Conservation (phyloP, 495 filamentous ascomycete species). For the Lasiosphaeris hirsuta region DNA sequence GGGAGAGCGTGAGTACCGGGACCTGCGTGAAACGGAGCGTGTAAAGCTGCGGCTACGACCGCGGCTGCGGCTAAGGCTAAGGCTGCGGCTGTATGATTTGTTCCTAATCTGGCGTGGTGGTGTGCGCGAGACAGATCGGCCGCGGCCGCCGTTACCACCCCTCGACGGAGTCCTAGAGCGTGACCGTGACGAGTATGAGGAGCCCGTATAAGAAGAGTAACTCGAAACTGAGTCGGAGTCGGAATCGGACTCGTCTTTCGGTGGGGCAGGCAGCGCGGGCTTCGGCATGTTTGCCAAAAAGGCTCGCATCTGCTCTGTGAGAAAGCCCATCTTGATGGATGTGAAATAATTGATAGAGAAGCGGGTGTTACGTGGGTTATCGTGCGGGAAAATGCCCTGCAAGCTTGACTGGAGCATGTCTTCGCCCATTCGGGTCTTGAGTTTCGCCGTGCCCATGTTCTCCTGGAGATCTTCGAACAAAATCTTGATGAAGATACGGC, state of each 20-base stretch:
- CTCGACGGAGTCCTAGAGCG: conserved; percentile 35
- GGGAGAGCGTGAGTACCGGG: conserved; percentile 30
- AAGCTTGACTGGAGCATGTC: conserved; percentile 74
- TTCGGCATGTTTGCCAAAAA: conserved; percentile 81
- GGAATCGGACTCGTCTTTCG: conserved; percentile 50
- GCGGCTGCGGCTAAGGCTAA: conserved; percentile 10
- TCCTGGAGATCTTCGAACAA: conserved; percentile 90
- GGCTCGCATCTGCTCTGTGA: conserved; percentile 95
- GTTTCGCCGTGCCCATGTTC: conserved; percentile 74
- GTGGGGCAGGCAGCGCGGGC: conserved; percentile 65
- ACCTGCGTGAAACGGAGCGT: conserved; percentile 36
- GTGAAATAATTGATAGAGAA: conserved; percentile 99
- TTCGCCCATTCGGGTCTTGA: conserved; percentile 73
- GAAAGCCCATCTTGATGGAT: conserved; percentile 86
- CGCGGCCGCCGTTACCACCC: conserved; percentile 16
- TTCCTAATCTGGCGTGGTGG: conserved; percentile 32
- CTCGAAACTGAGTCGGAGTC: conserved; percentile 64
- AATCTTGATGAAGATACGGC: conserved; percentile 97
- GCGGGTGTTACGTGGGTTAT: conserved; percentile 82
- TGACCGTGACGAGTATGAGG: conserved; percentile 52
- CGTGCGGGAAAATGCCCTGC: conserved; percentile 83
- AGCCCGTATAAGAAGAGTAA: conserved; percentile 60
- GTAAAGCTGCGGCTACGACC: conserved; percentile 35
- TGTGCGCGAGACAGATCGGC: conserved; percentile 38
- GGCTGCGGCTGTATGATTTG: conserved; percentile 34